Conservation (phyloP, 139 green algal species). For the Chlamydomonas asymmetrica region DNA sequence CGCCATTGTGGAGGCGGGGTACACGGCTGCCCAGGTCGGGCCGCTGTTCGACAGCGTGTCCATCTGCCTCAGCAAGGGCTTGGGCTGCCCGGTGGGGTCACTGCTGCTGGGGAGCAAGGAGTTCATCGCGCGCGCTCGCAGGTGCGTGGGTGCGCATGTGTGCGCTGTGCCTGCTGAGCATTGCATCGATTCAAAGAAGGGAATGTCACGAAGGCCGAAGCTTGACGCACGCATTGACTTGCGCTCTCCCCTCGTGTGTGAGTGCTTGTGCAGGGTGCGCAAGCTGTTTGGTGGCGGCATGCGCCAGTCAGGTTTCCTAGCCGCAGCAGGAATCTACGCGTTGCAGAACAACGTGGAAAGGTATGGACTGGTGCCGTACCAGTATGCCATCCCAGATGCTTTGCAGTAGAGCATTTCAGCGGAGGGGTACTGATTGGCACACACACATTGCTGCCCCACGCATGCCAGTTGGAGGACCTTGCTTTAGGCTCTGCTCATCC, state of each 20-base stretch:
- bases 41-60: slow-evolving; percentile 56
- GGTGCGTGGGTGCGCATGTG: slow-evolving; percentile 1
- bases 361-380: too few relatives aligned
- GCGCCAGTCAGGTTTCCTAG: slow-evolving; percentile 67
- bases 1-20: slow-evolving; percentile 45
- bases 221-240: background rate
- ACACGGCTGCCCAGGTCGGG: slow-evolving; percentile 21
- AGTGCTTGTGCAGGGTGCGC: slow-evolving; percentile 19
- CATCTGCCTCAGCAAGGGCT: slow-evolving; percentile 71
- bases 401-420: too few relatives aligned
- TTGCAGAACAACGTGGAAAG: slow-evolving; percentile 42
- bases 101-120: slow-evolving; percentile 55
- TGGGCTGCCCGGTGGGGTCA: slow-evolving; percentile 68
- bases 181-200: slow-evolving; percentile 1
- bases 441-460: too few relatives aligned
- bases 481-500: background rate
- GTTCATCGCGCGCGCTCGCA: slow-evolving; percentile 32
- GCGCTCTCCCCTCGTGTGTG: background rate
- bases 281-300: slow-evolving; percentile 79
- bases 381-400: too few relatives aligned
- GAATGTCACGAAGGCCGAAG: background rate
- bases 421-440: too few relatives aligned
- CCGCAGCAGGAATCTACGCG: slow-evolving; percentile 48
- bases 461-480: too few relatives aligned
- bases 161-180: too few relatives aligned